phyloP scores from a whole-genome alignment of 257 asterid species.

The Striga asiatica region DNA sequence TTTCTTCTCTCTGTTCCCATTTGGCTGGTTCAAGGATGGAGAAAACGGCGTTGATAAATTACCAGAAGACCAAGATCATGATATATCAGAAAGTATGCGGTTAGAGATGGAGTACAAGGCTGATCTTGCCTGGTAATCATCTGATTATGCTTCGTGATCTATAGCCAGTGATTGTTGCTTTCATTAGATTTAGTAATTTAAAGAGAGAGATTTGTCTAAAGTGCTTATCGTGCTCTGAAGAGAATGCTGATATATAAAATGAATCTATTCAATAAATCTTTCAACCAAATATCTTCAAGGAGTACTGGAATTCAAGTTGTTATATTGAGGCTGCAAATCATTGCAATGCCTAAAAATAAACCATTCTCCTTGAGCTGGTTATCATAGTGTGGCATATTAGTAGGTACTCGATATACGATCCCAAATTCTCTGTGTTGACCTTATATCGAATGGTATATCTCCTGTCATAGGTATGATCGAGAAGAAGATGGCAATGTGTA shows the following conservation, averaged over 20 bases:
- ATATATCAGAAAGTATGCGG: constrained; percentile 76
- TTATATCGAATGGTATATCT: constrained; percentile 5
- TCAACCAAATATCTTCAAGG: not conserved
- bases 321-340: constrained; percentile 1
- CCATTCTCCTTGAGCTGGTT: not conserved
- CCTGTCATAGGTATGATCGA: constrained; percentile 67
- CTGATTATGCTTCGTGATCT: not conserved
- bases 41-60: constrained; percentile 27
- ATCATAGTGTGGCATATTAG: not conserved
- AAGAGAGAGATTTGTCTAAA: not conserved
- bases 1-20: not conserved
- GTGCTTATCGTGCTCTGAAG: constrained; percentile 4
- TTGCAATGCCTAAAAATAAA: not conserved
- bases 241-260: not conserved
- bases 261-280: constrained; percentile 1
- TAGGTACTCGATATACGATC: not conserved
- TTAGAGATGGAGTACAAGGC: constrained; percentile 79
- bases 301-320: too few species aligned
- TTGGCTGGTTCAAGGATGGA: constrained; percentile 39
- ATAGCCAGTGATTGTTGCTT: not conserved
- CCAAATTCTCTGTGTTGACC: constrained; percentile 3
- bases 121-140: constrained; percentile 81
- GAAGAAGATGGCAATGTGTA: constrained; percentile 80
- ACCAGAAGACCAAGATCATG: constrained; percentile 40
- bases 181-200: not conserved